These are phyloP conservation scores for Rhizopus sp. DNA, from an alignment of 371 early-diverging fungal species.

Conservation along the genomic window DNA sequence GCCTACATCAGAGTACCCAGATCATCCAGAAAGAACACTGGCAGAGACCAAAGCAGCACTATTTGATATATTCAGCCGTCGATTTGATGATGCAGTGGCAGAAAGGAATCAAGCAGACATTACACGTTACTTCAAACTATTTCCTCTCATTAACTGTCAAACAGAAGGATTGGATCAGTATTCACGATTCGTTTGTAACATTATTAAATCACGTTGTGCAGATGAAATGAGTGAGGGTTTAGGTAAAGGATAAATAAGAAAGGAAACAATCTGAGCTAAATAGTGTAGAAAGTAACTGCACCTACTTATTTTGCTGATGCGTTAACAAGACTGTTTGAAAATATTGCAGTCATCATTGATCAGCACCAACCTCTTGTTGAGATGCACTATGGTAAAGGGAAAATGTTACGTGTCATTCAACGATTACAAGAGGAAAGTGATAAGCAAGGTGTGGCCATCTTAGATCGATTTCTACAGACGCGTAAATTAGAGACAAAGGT, in stretches of 20 bases:
- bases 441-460: slow-evolving; percentile 68
- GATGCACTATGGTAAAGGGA: slow-evolving; percentile 80
- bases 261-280: slow-evolving; percentile 5
- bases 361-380: slow-evolving; percentile 83
- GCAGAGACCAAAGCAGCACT: slow-evolving; percentile 63
- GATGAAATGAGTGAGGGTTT: slow-evolving; percentile 57
- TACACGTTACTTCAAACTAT: slow-evolving; percentile 84
- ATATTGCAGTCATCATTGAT: slow-evolving; percentile 82
- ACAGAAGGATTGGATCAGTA: slow-evolving; percentile 86
- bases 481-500: slow-evolving; percentile 47
- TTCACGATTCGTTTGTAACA: slow-evolving; percentile 80
- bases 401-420: slow-evolving; percentile 86
- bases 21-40: slow-evolving; percentile 67
- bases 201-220: slow-evolving; percentile 69
- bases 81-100: slow-evolving; percentile 81
- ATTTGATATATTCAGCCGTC: slow-evolving; percentile 66
- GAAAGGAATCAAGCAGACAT: slow-evolving; percentile 73
- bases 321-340: slow-evolving; percentile 84
- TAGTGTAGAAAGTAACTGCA: slow-evolving; percentile 36
- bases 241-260: slow-evolving; percentile 26
- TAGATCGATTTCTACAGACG: slow-evolving; percentile 69
- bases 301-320: slow-evolving; percentile 71
- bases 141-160: slow-evolving; percentile 82
- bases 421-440: slow-evolving; percentile 87
- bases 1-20: slow-evolving; percentile 65